Base-by-base conservation (phyloP, 163 green algal species). In the Scenedesmus sp. region DNA sequence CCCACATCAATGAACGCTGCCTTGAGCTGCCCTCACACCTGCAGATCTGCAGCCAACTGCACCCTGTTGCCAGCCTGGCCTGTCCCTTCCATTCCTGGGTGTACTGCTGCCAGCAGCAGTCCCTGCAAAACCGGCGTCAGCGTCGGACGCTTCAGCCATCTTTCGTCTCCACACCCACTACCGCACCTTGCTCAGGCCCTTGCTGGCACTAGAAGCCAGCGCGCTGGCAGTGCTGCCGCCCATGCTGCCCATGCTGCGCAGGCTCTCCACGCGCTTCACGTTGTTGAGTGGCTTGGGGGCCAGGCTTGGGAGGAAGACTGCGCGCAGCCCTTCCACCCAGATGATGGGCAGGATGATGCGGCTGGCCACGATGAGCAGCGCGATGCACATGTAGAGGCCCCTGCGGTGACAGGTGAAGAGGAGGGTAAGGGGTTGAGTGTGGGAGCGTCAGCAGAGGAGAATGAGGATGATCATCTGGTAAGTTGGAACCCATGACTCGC, bases 291-390 rank as follows among this genome's bases (percentile, higher is more conserved):
- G 93, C 82, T 91, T 92, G 26, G 94, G 91, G 23, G 93, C 94
- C 7, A 97, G 89, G 66, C 12, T 55, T 0, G 95, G 95, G 9
- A 96, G 64, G 91, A 97, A 97, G 62, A 97, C 95, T 4, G 95
- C 95, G 1, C 93, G 89, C 7, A 95, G 7, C 74, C 98, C 98
- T 94, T 99, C 98, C 5, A 96, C 95, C 82, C 89, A 93, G 84
- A 99, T 98, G 96, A 99, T 99, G 82, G 98, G 98, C n/a, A 99
- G 91, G 89, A 99, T 99, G 96, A 99, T 99, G 93, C 96, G 95
- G 73, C 86, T 93, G 15, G 98, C 98, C n/a, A 94, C 96, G 73
- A 94, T 88, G 67, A 99, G 95, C 92, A 99, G 93, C 82, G 96
- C 91, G 4, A 97, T 34, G 1, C 94, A 95, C 88, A 98, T 95